Evolutionary conservation across 441 rosid species (phyloP), one percentile per base, ranked within the genome.

Genomic region (Bruguiera hainesii): DNA sequence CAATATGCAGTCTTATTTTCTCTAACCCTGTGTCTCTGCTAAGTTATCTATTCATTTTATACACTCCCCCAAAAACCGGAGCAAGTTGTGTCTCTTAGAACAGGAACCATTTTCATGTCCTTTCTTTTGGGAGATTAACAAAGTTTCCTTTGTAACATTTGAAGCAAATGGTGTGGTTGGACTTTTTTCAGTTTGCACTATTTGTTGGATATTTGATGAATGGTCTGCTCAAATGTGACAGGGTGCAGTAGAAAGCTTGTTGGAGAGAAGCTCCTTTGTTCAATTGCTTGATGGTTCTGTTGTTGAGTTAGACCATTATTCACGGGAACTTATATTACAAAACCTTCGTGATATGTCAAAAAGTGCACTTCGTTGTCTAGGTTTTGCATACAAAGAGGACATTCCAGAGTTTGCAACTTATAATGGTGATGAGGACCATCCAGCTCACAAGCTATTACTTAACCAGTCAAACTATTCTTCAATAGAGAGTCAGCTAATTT

Each of bases 161-260:
- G 13, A 26, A 26, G 28, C 28, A 23, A 55, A 55, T 55, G 29
- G 18, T 55, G 58, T n/a, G 21, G 29, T 23, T 23, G 29, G 58
- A 7, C 16, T 23, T 55, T 15, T 55, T 20, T 55, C 18, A 23
- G 58, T 55, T 23, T 20, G 58, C 4, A 20, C 11, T 55, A 23
- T 23, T 23, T 26, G 28, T 55, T 20, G 58, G 29, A 55, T 23
- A 9, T 55, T 55, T 23, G 31, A 21, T 67, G 20, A 58, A 30
- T 56, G 20, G 13, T 48, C 39, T 52, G 56, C 56, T 67, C 15
- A 66, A 65, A 74, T 60, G 56, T 79, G 78, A 71, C 87, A 93
- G 98, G 98, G 98, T 78, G 98, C 97, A 1, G 98, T 93, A 15
- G 98, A 93, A 59, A 86, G 88, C 72, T 11, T 93, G 59, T 70